A percentile compares a stretch with the other conserved stretches of the same genome.
Conservation (phyloP, 148 eudicot genomes). For the Fallopia convolvulus region DNA sequence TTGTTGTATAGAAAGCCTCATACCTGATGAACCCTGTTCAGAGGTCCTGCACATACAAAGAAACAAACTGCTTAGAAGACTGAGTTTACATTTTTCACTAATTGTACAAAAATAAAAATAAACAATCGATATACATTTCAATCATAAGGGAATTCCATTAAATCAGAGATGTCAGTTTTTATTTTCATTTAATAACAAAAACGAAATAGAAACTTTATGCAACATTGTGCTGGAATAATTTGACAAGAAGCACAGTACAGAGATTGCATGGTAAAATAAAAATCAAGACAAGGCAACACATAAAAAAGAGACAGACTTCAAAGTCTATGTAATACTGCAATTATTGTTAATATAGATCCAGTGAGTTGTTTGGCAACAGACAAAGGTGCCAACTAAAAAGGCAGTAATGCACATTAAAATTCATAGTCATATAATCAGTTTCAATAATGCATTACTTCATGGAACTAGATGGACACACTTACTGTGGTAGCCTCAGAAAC, state of each 20-base stretch:
- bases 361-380: background rate
- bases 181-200: background rate
- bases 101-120: background rate
- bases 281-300: background rate
- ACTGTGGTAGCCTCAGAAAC: conserved; percentile 78
- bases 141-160: background rate
- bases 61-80: conserved; percentile 6
- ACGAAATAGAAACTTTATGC: background rate
- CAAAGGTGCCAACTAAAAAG: background rate
- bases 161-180: background rate
- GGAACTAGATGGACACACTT: conserved; percentile 23
- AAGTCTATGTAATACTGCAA: background rate
- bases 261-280: background rate
- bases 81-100: background rate
- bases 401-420: background rate
- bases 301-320: background rate
- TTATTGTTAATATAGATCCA: background rate
- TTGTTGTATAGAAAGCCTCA: conserved; percentile 13
- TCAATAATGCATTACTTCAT: background rate
- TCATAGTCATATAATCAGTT: background rate
- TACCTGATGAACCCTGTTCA: conserved; percentile 85
- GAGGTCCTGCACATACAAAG: conserved; percentile 60
- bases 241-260: background rate
- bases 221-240: background rate
- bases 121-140: background rate